Evolutionary conservation across 2,329 filamentous ascomycete genomes (phyloP), one percentile per base, ranked within the genome.

Genomic region (Aureobasidium sp.): DNA sequence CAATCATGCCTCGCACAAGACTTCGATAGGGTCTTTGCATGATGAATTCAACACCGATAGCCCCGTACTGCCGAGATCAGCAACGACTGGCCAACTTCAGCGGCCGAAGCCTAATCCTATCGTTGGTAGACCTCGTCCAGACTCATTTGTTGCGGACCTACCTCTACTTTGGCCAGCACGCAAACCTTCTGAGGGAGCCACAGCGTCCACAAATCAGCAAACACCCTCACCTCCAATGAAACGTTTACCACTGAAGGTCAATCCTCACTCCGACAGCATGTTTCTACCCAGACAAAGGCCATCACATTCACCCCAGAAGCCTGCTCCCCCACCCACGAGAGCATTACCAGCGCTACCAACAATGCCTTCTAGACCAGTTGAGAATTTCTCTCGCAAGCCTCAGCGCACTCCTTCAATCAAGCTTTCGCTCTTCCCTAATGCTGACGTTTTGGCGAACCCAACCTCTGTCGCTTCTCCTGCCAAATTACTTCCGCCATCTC

Each of bases 61-160:
- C 21, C 53, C 53, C 3, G 21, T 57, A 14, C 41, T 58, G 3
- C 54, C 54, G 8, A 47, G 54, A 39, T 48, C 54, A 8, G 39
- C n/a, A 10, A 58, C 42, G 32, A 48, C 54, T 30, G 54, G 54
- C 2, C 37, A 37, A 37, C 41, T 58, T 21, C 39, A 58, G 10
- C 42, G 54, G 6, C 54, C 42, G 37, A 58, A 48, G 42, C 42
- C 54, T 9, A 58, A 13, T 9, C 25, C 54, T n/a, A 13, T 58
- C n/a, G 14, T 58, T 9, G 54, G 34, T 5, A 63, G 37, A 64
- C 59, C 27, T 49, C 66, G 39, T 39, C 68, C 68, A n/a, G 62
- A 67, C 32, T 70, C 68, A 3, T 66, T 69, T 39, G 59, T 69
- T 21, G 68, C 62, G 11, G 68, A 69, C n/a, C 44, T 70, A 36